These are phyloP conservation scores for Parascedosporium putredinis DNA, from an alignment of 2,329 filamentous ascomycete genomes.

Conservation along the genomic window DNA sequence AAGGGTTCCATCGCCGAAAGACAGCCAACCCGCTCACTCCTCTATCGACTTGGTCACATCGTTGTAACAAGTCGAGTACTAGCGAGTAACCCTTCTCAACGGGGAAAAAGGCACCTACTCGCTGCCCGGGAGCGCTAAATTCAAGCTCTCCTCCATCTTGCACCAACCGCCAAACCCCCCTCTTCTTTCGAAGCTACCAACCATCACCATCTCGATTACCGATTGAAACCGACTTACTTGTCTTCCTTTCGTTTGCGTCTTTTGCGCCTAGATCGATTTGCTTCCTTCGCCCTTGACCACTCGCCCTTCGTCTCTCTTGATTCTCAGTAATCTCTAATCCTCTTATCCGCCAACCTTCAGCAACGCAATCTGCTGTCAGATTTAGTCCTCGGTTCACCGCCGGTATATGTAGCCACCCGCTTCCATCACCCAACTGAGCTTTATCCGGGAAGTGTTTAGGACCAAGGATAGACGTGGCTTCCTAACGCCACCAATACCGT, in stretches of 20 bases:
- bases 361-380: neutral
- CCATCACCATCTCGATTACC: no score
- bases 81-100: neutral
- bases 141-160: neutral
- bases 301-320: no score
- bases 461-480: neutral
- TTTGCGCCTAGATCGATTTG: no score
- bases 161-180: neutral
- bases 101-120: neutral
- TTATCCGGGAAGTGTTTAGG: neutral
- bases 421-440: neutral
- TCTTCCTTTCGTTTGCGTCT: no score
- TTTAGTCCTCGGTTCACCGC: neutral
- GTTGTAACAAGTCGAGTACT: neutral
- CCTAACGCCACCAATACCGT: neutral
- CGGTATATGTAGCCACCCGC: constrained; percentile 3
- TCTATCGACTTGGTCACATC: neutral
- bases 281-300: no score
- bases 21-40: neutral
- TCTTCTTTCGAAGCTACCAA: no score
- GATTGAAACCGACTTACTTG: no score
- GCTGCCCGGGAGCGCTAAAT: neutral
- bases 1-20: neutral
- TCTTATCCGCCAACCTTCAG: neutral
- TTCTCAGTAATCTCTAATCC: neutral